Evolutionary conservation across 495 filamentous ascomycete species (phyloP).

Genomic region (Aspergillus olivimuriae): DNA sequence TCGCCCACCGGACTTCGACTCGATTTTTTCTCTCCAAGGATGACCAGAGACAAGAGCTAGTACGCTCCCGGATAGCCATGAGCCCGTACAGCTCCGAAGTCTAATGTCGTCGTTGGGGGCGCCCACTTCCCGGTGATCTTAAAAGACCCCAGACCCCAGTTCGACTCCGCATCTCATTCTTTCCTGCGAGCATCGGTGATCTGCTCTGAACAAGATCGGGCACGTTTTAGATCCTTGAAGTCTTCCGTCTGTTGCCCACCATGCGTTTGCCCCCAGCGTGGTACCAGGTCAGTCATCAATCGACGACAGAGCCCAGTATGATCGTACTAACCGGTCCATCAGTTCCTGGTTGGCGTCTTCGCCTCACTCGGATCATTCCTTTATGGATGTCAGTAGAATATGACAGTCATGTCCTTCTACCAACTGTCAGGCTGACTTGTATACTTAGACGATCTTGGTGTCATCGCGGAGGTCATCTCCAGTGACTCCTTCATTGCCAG

Average conservation of each 20-base stretch:
- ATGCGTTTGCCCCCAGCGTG: slow-evolving; percentile 50
- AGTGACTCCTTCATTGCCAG: slow-evolving; percentile 41
- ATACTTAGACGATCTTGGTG: slow-evolving; percentile 47
- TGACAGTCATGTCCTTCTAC: no score
- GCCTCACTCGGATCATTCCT: slow-evolving; percentile 57
- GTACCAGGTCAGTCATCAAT: slow-evolving; percentile 43
- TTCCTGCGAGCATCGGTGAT: not conserved
- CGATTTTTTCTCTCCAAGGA: not conserved
- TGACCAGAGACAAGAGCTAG: not conserved
- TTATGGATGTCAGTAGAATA: slow-evolving; percentile 49
- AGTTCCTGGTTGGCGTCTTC: slow-evolving; percentile 59
- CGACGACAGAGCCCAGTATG: not conserved
- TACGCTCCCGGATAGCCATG: no score
- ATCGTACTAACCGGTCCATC: slow-evolving; percentile 14
- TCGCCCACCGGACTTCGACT: slow-evolving; percentile 1
- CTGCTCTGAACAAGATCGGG: not conserved
- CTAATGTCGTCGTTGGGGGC: no score
- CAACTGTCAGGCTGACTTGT: no score
- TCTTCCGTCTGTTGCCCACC: slow-evolving; percentile 3
- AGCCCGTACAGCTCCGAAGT: no score
- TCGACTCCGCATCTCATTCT: slow-evolving; percentile 11
- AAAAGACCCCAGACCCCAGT: slow-evolving; percentile 15
- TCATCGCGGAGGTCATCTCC: slow-evolving; percentile 55
- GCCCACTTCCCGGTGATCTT: slow-evolving; percentile 14
- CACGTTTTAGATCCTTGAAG: not conserved